Conservation (phyloP, 2,329 filamentous ascomycete species). For the Colletotrichum godetiae region DNA sequence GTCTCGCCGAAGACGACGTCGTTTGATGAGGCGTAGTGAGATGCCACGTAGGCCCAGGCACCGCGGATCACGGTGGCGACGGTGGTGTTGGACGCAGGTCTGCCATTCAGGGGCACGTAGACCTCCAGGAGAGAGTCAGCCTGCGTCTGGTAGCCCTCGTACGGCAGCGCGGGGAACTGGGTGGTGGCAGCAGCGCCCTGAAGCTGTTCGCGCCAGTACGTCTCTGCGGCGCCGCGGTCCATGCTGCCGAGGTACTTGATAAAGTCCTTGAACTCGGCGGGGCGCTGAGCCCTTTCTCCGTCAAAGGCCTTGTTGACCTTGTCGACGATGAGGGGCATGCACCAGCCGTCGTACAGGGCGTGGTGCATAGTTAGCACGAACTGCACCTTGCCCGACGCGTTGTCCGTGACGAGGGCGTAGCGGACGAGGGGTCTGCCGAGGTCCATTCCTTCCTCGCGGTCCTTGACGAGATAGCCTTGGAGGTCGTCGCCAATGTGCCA, state of each 20-base stretch:
- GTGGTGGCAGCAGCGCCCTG: slow-evolving; percentile 53
- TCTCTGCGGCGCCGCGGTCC: slow-evolving; percentile 52
- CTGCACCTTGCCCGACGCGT: slow-evolving; percentile 45
- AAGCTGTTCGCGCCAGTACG: slow-evolving; percentile 60
- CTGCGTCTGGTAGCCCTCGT: slow-evolving; percentile 58
- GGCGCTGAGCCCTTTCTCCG: slow-evolving; percentile 44
- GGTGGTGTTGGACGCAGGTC: slow-evolving; percentile 55
- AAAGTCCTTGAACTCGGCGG: slow-evolving; percentile 60
- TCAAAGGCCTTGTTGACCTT: slow-evolving; percentile 59
- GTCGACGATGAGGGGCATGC: slow-evolving; percentile 61
- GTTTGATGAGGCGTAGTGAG: slow-evolving; percentile 61
- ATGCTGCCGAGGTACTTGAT: slow-evolving; percentile 57
- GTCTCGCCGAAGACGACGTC: slow-evolving; percentile 71
- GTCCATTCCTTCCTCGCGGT: slow-evolving; percentile 54
- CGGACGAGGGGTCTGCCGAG: slow-evolving; percentile 58
- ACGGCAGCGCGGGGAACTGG: slow-evolving; percentile 62
- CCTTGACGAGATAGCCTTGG: slow-evolving; percentile 52
- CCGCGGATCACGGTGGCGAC: slow-evolving; percentile 68
- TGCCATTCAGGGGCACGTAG: slow-evolving; percentile 54
- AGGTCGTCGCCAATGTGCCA: slow-evolving; percentile 48
- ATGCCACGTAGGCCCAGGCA: slow-evolving; percentile 67
- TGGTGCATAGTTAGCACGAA: slow-evolving; percentile 69
- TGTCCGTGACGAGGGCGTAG: slow-evolving; percentile 54
- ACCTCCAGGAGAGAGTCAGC: slow-evolving; percentile 65
- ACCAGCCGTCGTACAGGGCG: slow-evolving; percentile 68